A percentile compares a stretch with the other conserved stretches of the same genome.
Evolutionary conservation across 768 basidiomycete species (phyloP).

Genomic region (Amanita exitialis): DNA sequence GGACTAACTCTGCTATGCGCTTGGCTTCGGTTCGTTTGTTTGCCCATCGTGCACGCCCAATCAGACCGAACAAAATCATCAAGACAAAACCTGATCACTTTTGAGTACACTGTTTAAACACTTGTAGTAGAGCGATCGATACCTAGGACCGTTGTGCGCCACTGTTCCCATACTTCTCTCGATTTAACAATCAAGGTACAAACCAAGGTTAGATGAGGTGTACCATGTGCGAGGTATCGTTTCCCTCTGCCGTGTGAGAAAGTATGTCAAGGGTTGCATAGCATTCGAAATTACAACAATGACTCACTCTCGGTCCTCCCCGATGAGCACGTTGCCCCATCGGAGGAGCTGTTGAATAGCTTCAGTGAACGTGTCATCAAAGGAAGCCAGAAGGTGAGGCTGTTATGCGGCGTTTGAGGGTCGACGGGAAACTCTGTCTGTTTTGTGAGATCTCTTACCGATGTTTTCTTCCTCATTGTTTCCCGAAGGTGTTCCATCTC

Average conservation of each 20-base stretch:
- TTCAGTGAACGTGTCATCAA: constrained; percentile 69
- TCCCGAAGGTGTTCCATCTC: constrained; percentile 50
- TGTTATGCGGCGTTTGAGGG: constrained; percentile 18
- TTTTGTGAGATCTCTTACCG: constrained; percentile 26
- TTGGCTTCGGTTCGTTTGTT: constrained; percentile 47
- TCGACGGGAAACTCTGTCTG: not conserved
- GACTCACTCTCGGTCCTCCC: constrained; percentile 55
- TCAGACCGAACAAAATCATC: constrained; percentile 18
- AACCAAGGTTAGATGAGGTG: constrained; percentile 52
- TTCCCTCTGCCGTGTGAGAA: constrained; percentile 36
- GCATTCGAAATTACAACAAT: not conserved
- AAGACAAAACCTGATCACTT: constrained; percentile 22
- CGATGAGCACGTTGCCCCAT: constrained; percentile 65
- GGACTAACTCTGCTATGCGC: constrained; percentile 66
- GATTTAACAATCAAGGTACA: constrained; percentile 60
- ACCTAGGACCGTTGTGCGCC: constrained; percentile 59
- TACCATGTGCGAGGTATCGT: constrained; percentile 69
- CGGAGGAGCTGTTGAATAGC: constrained; percentile 69
- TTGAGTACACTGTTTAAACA: constrained; percentile 4
- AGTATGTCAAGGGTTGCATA: constrained; percentile 4
- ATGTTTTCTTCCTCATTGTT: constrained; percentile 44
- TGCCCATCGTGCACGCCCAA: constrained; percentile 32
- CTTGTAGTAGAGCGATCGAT: constrained; percentile 16
- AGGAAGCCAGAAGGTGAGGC: constrained; percentile 44
- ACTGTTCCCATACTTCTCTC: constrained; percentile 58